Base-by-base conservation (phyloP, 1,284 basidiomycete species). In the Rhodotorula mucilaginosa region DNA sequence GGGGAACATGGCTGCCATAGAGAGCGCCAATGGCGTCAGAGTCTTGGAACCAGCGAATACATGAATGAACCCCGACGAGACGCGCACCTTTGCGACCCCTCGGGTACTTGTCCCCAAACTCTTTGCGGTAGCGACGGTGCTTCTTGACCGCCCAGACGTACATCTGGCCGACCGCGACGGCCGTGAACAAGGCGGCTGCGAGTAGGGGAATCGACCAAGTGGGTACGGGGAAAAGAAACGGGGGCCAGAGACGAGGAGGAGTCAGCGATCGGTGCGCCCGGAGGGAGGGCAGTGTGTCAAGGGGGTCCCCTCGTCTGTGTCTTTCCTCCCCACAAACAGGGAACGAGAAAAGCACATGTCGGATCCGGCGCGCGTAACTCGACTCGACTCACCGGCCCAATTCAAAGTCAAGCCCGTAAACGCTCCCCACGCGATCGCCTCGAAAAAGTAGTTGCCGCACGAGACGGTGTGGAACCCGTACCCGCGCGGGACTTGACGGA, bases 401-500 rank as follows among this genome's bases (percentile, higher is more conserved):
- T 89, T 91, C 64, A 88, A 87, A 5, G 93, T 95, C 87, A 99
- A 88, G 51, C 85, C 84, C 39, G 87, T 87, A 66, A 97, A 85
- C 31, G 87, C 84, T 18, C 86, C 79, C 91, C 96, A 97, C 0
- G 85, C 88, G 52, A 97, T 74, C 46, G 85, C 85, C 82, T 99
- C 97, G 80, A 96, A 98, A 80, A 93, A 89, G 83, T 99, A 99
- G 82, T 99, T 98, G 47, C 97, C 93, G 83, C 88, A 92, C 10
- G 91, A 90, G 54, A 97, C 88, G 54, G 88, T 82, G 70, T 88
- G 85, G 82, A 98, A 99, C 4, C 92, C 92, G 74, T 90, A 92
- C 2, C 85, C 96, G 39, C 85, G 84, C 0, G 97, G 96, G 78
- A 97, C 90, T 39, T 87, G 89, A 69, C 96, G 89, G 69, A 86